Percentiles rank a stretch among this genome's conserved stretches.
These are phyloP conservation scores for Lobosporangium transversale DNA, from an alignment of 192 early-diverging fungal species.

Conservation along the genomic window DNA sequence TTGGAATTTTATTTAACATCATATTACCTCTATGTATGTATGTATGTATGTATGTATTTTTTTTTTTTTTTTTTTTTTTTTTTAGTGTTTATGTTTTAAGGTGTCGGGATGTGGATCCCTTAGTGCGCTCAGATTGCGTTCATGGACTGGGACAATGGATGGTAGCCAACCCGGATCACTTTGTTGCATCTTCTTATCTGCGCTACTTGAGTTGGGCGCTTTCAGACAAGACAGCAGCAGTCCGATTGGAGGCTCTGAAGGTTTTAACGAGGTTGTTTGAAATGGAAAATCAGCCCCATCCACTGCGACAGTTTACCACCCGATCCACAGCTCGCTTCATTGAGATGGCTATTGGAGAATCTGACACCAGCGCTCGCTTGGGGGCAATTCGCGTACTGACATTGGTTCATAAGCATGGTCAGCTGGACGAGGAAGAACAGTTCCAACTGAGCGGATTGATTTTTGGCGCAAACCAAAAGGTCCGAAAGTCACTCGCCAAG, in stretches of 20 bases:
- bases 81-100: constrained; percentile 87
- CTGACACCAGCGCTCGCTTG: constrained; percentile 61
- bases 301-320: constrained; percentile 70
- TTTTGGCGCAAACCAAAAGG: constrained; percentile 72
- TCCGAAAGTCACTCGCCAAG: constrained; percentile 73
- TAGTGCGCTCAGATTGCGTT: constrained; percentile 88
- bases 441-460: constrained; percentile 72
- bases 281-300: constrained; percentile 62
- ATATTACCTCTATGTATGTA: too few relatives aligned
- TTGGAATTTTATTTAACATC: too few relatives aligned
- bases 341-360: constrained; percentile 79
- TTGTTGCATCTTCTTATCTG: constrained; percentile 78
- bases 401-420: constrained; percentile 56
- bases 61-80: neutral
- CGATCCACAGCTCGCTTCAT: constrained; percentile 77
- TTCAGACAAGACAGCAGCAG: constrained; percentile 78
- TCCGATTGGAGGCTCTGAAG: constrained; percentile 77
- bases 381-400: constrained; percentile 62
- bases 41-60: too few relatives aligned
- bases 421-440: constrained; percentile 72
- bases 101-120: constrained; percentile 86
- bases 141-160: constrained; percentile 86
- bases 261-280: constrained; percentile 68
- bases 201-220: constrained; percentile 90
- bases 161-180: constrained; percentile 70